These are phyloP conservation scores for Malus fusca DNA, from an alignment of 306 rosid species.

Conservation along the genomic window DNA sequence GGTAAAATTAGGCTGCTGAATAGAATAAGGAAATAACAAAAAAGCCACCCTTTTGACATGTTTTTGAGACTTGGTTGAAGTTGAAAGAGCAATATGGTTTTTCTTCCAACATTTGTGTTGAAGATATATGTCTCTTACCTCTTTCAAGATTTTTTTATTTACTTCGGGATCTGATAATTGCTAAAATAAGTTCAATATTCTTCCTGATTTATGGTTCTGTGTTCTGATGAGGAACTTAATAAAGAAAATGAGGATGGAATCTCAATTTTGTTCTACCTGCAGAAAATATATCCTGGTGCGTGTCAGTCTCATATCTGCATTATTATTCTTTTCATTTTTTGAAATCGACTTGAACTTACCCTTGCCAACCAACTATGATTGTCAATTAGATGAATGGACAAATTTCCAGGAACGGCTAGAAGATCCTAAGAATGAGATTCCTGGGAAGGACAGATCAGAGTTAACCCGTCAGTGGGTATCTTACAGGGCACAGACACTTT, in stretches of 20 bases:
- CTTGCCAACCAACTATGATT: slow-evolving; percentile 11
- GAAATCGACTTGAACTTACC: slow-evolving; percentile 3
- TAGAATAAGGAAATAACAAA: background rate
- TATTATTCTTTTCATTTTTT: background rate
- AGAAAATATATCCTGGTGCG: slow-evolving; percentile 88
- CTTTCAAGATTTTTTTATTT: background rate
- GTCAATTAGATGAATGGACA: slow-evolving; percentile 75
- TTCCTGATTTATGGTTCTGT: slow-evolving; percentile 38
- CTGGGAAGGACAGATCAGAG: slow-evolving; percentile 30
- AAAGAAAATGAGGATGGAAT: slow-evolving; percentile 91
- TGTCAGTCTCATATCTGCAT: slow-evolving; percentile 19
- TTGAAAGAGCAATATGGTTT: too few relatives aligned
- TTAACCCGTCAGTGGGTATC: slow-evolving; percentile 73
- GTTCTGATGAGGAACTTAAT: slow-evolving; percentile 59
- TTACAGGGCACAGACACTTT: slow-evolving; percentile 90
- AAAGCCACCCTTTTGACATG: background rate
- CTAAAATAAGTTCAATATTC: slow-evolving; percentile 12
- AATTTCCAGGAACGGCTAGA: slow-evolving; percentile 53
- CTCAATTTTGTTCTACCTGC: slow-evolving; percentile 80
- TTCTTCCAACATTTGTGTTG: background rate
- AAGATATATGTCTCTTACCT: background rate
- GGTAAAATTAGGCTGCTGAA: background rate
- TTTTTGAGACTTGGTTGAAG: too few relatives aligned
- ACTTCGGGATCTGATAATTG: background rate
- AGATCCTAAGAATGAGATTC: slow-evolving; percentile 7